A percentile compares a stretch with the other conserved stretches of the same genome.
Conservation (phyloP, 345 rosid genomes). For the Microcos paniculata region DNA sequence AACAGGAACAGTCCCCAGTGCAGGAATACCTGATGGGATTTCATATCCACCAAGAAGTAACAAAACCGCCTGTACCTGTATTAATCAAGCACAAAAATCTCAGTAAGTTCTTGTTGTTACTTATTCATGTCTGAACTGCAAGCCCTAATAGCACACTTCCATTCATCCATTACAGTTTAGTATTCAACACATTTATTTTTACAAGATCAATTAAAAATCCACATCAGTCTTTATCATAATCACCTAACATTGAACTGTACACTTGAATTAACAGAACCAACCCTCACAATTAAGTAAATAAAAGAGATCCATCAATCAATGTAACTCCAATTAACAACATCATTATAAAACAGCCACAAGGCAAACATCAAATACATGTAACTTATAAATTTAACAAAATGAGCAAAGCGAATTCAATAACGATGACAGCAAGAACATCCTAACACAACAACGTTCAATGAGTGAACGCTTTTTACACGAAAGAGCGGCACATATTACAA, state of each 20-base stretch:
- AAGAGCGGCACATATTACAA: background rate
- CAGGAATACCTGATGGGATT: constrained; percentile 43
- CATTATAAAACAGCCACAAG: background rate
- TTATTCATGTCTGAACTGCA: background rate
- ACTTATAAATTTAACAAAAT: background rate
- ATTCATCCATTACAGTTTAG: background rate
- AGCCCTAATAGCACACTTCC: background rate
- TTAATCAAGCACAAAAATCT: background rate
- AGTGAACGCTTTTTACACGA: background rate
- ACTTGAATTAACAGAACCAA: background rate
- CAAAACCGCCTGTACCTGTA: constrained; percentile 50
- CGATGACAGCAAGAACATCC: background rate
- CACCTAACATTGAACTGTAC: background rate
- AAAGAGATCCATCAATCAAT: background rate
- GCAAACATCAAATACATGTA: background rate
- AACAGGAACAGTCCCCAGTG: constrained; percentile 26
- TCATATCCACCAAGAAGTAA: constrained; percentile 47
- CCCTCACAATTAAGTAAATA: background rate
- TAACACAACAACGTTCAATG: background rate
- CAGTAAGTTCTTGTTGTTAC: background rate
- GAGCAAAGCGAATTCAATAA: background rate
- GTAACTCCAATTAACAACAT: background rate
- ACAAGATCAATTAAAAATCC: background rate
- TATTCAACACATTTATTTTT: background rate
- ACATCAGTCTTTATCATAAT: background rate